These are phyloP conservation scores for Chrysoporthe puriensis DNA, from an alignment of 2,329 filamentous ascomycete species.

Conservation along the genomic window DNA sequence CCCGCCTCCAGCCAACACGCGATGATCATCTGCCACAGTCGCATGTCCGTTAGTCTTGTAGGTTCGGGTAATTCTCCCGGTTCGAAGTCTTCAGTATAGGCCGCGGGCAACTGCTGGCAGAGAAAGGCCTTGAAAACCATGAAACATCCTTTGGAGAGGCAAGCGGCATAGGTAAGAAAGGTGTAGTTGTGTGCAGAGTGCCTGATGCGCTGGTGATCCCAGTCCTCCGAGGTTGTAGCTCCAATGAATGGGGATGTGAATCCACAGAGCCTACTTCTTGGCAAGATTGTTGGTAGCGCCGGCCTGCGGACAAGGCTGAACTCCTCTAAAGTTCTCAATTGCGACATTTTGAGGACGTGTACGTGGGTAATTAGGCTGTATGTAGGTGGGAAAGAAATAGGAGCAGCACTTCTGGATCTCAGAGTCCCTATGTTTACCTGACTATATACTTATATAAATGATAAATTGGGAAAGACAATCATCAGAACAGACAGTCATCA, in stretches of 20 bases:
- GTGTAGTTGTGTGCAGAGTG: background rate
- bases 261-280: background rate
- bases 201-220: background rate
- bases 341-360: background rate
- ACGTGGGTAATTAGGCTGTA: no score
- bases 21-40: conserved; percentile 9
- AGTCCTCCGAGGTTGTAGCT: background rate
- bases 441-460: no score
- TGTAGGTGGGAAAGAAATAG: background rate
- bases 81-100: no score
- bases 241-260: background rate
- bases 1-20: background rate
- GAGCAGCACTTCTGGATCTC: no score
- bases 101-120: no score
- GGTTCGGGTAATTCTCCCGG: no score
- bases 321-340: background rate
- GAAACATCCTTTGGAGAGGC: background rate
- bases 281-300: background rate
- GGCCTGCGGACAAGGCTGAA: background rate
- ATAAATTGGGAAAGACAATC: no score
- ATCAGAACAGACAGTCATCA: no score
- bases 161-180: background rate
- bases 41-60: background rate
- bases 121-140: background rate
- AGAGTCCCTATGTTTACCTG: no score